Evolutionary conservation across 495 filamentous ascomycete genomes (phyloP).

Genomic region (Lasiosphaeriaceae sp.): DNA sequence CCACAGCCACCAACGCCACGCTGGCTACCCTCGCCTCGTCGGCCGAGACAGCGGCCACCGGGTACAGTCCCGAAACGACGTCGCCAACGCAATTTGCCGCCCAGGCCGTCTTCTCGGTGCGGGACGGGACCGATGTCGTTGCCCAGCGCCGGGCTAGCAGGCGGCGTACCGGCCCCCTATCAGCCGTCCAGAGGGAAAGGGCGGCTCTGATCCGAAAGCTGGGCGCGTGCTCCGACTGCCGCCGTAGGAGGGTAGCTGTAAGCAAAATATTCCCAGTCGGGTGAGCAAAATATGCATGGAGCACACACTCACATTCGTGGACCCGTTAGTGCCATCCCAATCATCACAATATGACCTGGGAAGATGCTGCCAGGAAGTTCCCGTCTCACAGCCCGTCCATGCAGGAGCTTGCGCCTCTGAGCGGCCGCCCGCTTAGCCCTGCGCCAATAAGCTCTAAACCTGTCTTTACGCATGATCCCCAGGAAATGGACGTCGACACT

Average conservation of each 20-base stretch:
- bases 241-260: conserved; percentile 47
- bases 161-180: conserved; percentile 45
- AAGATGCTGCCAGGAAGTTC: conserved; percentile 44
- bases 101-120: conserved; percentile 46
- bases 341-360: conserved; percentile 50
- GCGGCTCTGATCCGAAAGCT: conserved; percentile 48
- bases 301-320: conserved; percentile 4
- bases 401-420: conserved; percentile 35
- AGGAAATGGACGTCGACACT: conserved; percentile 36
- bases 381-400: conserved; percentile 34
- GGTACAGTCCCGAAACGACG: conserved; percentile 41
- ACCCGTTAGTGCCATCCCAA: conserved; percentile 44
- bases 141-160: conserved; percentile 42
- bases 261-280: conserved; percentile 12
- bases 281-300: not conserved
- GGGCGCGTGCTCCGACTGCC: conserved; percentile 46
- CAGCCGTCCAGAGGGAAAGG: conserved; percentile 42
- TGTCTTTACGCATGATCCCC: conserved; percentile 36
- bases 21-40: conserved; percentile 31
- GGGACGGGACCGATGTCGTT: conserved; percentile 43
- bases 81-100: conserved; percentile 16
- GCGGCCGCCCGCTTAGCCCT: conserved; percentile 39
- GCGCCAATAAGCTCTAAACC: conserved; percentile 30
- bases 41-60: conserved; percentile 37
- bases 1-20: conserved; percentile 34